Evolutionary conservation across 2,329 filamentous ascomycete species (phyloP).

Genomic region (Coniochaeta sp.): DNA sequence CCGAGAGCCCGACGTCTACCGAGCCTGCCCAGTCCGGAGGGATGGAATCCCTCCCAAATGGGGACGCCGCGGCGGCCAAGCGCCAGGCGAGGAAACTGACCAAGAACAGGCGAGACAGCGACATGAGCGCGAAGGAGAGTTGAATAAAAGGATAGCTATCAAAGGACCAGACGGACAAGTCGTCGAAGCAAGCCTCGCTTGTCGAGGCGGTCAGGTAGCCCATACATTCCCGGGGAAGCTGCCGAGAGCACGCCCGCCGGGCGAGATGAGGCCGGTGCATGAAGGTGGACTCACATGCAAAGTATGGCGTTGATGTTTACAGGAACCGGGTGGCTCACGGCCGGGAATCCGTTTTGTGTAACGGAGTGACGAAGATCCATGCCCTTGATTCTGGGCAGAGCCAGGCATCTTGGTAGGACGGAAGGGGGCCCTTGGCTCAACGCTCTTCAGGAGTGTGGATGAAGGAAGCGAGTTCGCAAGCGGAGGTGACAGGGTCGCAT

Average conservation of each 20-base stretch:
- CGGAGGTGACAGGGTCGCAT: not conserved
- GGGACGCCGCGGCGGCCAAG: slow-evolving; percentile 2
- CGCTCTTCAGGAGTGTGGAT: not conserved
- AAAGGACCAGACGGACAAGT: not conserved
- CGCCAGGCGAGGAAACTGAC: slow-evolving; percentile 11
- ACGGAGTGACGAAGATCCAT: not conserved
- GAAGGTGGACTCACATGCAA: not conserved
- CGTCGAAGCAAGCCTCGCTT: not conserved
- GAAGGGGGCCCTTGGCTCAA: not conserved
- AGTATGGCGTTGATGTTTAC: not conserved
- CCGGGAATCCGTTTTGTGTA: not conserved
- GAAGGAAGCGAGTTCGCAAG: not conserved
- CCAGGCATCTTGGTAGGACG: not conserved
- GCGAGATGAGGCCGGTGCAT: not conserved
- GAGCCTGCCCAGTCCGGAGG: slow-evolving; percentile 10
- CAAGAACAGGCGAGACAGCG: slow-evolving; percentile 7
- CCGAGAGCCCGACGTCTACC: not conserved
- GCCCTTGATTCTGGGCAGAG: not conserved
- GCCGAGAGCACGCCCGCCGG: not conserved
- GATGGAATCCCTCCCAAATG: slow-evolving; percentile 1
- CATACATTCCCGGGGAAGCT: not conserved
- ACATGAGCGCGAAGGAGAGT: slow-evolving; percentile 2
- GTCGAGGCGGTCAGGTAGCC: not conserved
- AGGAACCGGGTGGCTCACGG: not conserved
- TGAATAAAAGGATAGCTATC: not conserved